These are phyloP conservation scores for Kockovaella imperatae DNA, from an alignment of 768 basidiomycete species.

Conservation along the genomic window DNA sequence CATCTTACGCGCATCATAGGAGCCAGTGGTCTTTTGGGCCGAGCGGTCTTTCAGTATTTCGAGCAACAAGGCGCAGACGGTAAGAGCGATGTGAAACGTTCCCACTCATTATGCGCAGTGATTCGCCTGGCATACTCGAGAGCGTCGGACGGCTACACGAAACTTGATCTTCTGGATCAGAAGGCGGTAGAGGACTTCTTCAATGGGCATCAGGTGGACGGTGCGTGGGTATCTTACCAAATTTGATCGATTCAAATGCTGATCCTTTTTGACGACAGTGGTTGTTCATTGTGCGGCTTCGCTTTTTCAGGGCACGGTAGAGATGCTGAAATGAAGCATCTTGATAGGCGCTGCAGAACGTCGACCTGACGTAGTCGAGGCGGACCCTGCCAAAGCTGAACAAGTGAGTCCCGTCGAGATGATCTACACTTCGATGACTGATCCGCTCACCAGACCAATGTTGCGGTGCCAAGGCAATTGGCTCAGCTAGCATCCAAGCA, in stretches of 20 bases:
- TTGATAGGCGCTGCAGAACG: slow-evolving; percentile 76
- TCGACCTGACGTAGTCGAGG: slow-evolving; percentile 84
- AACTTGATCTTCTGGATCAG: slow-evolving; percentile 63
- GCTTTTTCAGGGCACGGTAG: background rate
- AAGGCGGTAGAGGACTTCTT: slow-evolving; percentile 55
- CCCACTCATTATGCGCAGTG: slow-evolving; percentile 44
- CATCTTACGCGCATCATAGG: too few species aligned
- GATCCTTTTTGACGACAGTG: slow-evolving; percentile 45
- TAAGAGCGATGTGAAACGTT: slow-evolving; percentile 13
- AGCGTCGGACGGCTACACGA: slow-evolving; percentile 49
- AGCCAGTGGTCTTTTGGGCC: slow-evolving; percentile 84
- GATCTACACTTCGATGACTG: background rate
- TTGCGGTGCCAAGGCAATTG: slow-evolving; percentile 63
- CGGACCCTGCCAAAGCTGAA: slow-evolving; percentile 62
- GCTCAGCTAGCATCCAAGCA: slow-evolving; percentile 59
- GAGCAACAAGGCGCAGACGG: slow-evolving; percentile 39
- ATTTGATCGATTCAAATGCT: background rate
- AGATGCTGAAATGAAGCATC: background rate
- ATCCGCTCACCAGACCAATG: slow-evolving; percentile 59
- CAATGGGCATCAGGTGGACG: slow-evolving; percentile 57
- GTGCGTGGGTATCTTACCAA: slow-evolving; percentile 48
- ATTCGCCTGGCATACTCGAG: slow-evolving; percentile 69
- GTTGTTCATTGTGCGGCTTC: slow-evolving; percentile 65
- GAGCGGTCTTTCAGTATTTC: slow-evolving; percentile 67
- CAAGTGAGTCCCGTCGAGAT: slow-evolving; percentile 48